Percentiles rank a stretch among this genome's conserved stretches.
phyloP scores from a whole-genome alignment of 2,329 filamentous ascomycete species.

The Ceratocystis albifundus region DNA sequence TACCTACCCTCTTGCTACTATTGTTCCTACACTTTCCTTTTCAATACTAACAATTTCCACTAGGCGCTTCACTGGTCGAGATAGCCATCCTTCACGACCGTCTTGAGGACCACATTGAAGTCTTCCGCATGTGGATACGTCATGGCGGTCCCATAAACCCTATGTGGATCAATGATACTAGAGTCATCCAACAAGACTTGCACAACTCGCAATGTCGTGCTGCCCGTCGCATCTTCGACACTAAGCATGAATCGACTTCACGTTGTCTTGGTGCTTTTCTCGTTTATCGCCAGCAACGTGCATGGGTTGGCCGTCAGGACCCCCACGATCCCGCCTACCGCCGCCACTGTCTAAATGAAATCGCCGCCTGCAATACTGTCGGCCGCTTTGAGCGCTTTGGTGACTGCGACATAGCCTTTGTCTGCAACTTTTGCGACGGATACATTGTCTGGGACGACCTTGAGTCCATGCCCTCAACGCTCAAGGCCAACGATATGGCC shows the following conservation, averaged over 20 bases:
- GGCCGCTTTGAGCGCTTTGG: conserved; percentile 47
- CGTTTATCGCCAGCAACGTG: conserved; percentile 40
- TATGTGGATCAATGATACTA: conserved; percentile 44
- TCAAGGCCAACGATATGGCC: neutral
- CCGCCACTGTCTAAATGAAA: conserved; percentile 37
- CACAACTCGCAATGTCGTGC: conserved; percentile 49
- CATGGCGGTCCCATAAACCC: conserved; percentile 45
- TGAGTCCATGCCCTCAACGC: conserved; percentile 39
- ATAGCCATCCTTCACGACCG: conserved; percentile 36
- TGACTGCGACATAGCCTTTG: conserved; percentile 44
- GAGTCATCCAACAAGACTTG: conserved; percentile 38
- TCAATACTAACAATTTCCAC: neutral
- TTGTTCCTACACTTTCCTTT: conserved; percentile 1
- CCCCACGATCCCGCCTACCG: conserved; percentile 31
- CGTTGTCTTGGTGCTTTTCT: conserved; percentile 48
- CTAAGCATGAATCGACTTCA: conserved; percentile 37
- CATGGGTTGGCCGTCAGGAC: conserved; percentile 20
- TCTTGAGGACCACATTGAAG: conserved; percentile 39
- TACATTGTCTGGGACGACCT: conserved; percentile 49
- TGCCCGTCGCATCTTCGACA: conserved; percentile 44
- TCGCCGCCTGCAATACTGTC: conserved; percentile 40
- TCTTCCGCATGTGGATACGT: conserved; percentile 44
- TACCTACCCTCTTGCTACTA: neutral
- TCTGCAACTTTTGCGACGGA: conserved; percentile 52
- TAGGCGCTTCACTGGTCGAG: conserved; percentile 44